Percentiles rank a stretch among this genome's conserved stretches.
Evolutionary conservation across 495 filamentous ascomycete genomes (phyloP).

Genomic region (Neurospora sp.): DNA sequence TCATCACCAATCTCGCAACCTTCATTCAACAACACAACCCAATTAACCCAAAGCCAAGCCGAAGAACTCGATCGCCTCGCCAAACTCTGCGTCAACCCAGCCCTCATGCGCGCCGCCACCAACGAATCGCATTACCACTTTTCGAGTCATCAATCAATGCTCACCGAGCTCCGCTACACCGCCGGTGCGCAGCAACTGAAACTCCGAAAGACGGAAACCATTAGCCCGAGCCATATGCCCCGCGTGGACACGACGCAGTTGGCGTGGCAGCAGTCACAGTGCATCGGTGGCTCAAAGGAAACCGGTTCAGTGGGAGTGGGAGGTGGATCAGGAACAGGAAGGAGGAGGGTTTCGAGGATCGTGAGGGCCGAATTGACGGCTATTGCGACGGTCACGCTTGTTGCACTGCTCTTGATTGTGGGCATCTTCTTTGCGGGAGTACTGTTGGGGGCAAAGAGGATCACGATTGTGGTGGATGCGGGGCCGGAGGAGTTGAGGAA

Average conservation of each 20-base stretch:
- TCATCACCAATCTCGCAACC: not conserved
- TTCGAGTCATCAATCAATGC: not conserved
- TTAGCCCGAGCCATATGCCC: not conserved
- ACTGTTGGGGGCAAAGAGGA: slow-evolving; percentile 2
- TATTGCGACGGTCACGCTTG: not conserved
- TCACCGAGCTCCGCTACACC: not conserved
- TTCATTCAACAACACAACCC: not conserved
- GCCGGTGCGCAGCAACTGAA: not conserved
- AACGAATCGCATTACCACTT: not conserved
- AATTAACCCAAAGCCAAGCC: not conserved
- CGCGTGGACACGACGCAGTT: not conserved
- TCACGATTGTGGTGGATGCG: slow-evolving; percentile 1
- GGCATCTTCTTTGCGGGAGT: slow-evolving; percentile 1
- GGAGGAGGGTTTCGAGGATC: not conserved
- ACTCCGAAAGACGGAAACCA: not conserved
- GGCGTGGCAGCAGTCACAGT: not conserved
- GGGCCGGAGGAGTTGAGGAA: not conserved
- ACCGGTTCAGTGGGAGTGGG: not conserved
- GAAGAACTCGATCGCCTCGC: not conserved
- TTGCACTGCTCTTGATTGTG: not conserved
- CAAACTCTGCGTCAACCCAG: not conserved
- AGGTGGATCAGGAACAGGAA: not conserved
- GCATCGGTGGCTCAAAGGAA: not conserved
- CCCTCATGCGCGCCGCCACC: not conserved
- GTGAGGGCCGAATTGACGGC: slow-evolving; percentile 1